phyloP scores from a whole-genome alignment of 2,329 filamentous ascomycete species.

The Paradendryphiella salina region DNA sequence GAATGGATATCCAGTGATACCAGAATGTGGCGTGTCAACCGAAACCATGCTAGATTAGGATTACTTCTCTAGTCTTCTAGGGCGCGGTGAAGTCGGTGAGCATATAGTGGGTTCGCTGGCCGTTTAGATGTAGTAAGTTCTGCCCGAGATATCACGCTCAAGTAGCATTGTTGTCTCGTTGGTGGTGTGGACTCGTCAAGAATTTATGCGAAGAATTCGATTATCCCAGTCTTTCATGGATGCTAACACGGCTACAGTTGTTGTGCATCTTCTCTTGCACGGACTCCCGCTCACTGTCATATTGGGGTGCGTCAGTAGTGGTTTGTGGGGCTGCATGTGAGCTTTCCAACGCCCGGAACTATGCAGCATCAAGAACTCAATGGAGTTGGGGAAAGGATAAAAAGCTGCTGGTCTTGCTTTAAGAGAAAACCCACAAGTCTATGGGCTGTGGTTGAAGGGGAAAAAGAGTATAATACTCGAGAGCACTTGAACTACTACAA shows the following conservation, averaged over 20 bases:
- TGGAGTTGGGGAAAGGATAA: not conserved
- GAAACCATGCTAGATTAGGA: constrained; percentile 47
- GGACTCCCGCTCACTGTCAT: too few species aligned
- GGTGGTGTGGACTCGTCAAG: not conserved
- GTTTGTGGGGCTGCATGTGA: constrained; percentile 6
- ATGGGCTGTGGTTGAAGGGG: not conserved
- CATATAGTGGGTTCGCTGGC: constrained; percentile 41
- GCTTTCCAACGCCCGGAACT: not conserved
- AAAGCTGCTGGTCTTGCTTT: too few species aligned
- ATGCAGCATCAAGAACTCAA: not conserved
- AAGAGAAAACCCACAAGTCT: not conserved
- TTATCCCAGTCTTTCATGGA: not conserved
- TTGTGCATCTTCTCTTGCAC: not conserved
- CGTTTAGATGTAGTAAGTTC: constrained; percentile 36
- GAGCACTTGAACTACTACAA: not conserved
- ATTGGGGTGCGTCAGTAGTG: not conserved
- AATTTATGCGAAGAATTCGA: too few species aligned
- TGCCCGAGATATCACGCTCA: constrained; percentile 23
- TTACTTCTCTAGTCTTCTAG: constrained; percentile 41
- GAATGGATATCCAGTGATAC: constrained; percentile 45
- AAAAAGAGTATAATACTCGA: too few species aligned
- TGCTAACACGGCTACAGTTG: not conserved
- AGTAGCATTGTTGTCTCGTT: constrained; percentile 21
- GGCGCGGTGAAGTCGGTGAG: constrained; percentile 34
- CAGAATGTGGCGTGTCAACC: constrained; percentile 41